Percentiles rank a stretch among this genome's conserved stretches.
Conservation (phyloP, 768 basidiomycete genomes). For the Amanita subjunquillea region DNA sequence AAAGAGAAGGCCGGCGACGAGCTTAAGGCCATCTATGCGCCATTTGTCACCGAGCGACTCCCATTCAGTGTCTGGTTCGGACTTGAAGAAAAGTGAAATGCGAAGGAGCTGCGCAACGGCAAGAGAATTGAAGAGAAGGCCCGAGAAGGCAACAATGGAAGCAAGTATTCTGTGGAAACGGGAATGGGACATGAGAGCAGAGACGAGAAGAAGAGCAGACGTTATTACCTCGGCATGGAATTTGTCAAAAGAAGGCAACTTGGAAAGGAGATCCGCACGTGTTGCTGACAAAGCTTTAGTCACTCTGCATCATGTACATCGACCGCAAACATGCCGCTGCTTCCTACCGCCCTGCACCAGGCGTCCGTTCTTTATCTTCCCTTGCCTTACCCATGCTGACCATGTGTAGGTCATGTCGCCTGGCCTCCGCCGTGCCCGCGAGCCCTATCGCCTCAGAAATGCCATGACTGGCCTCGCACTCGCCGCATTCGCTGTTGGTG, state of each 20-base stretch:
- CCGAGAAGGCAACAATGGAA: slow-evolving; percentile 16
- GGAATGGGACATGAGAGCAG: not conserved
- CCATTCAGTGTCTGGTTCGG: slow-evolving; percentile 10
- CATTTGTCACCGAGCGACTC: slow-evolving; percentile 13
- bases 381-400: not conserved
- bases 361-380: slow-evolving; percentile 23
- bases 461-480: slow-evolving; percentile 66
- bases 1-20: slow-evolving; percentile 53
- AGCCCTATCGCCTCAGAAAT: slow-evolving; percentile 74
- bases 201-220: slow-evolving; percentile 1
- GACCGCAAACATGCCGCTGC: slow-evolving; percentile 30
- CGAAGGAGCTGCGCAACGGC: slow-evolving; percentile 14
- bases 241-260: not conserved
- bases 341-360: slow-evolving; percentile 43
- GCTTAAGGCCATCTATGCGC: slow-evolving; percentile 32
- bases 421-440: slow-evolving; percentile 79
- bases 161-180: slow-evolving; percentile 15
- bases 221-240: not conserved
- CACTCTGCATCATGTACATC: slow-evolving; percentile 22
- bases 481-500: slow-evolving; percentile 63
- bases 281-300: not conserved
- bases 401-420: slow-evolving; percentile 65
- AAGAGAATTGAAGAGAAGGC: slow-evolving; percentile 14
- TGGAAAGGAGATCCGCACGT: not conserved
- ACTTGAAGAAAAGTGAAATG: slow-evolving; percentile 14